Base-by-base conservation (phyloP, 2,329 filamentous ascomycete species). In the Apiospora hydei region DNA sequence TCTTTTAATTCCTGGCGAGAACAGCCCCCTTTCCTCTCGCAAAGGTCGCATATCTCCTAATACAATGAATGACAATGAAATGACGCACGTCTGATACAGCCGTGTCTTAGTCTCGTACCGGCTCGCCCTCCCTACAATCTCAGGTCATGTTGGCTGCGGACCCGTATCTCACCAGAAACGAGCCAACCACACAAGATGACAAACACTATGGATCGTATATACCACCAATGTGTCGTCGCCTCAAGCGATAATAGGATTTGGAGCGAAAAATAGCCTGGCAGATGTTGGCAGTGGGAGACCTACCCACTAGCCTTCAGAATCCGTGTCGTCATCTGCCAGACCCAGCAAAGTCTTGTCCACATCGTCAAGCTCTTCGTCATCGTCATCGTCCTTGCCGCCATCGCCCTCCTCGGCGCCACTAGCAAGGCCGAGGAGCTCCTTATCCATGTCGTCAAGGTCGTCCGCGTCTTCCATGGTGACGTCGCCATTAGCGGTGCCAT, bases 401-500 rank as follows among this genome's bases (percentile, higher is more conserved):
- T 84, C 83, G 47, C 77, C 80, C 41, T 82, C 85, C 61, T 86
- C 85, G 0, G 78, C 85, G 7, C 86, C 84, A 68, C 81, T 84
- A 2, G 82, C 87, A 47, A 87, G 74, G 16, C 84, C 86, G 4
- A 87, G 77, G 18, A 87, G 78, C 70, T 88, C 88, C 76, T 88
- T 85, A 21, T 89, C 86, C 70, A 85, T 86, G 41, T 90, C 88
- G 71, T 88, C 88, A 72, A 89, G 83, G 66, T 86, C 86, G 53
- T 88, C 86, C 10, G 82, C 85, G 71, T 86, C 83, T 53, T 84
- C 82, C 80, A 84, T 83, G 34, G 82, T 81, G 49, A 85, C 78
- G 47, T 87, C 85, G 18, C 84, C 86, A 43, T 85, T 84, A 6
- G 76, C 74, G 49, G 82, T 81, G 46, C 80, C 81, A 44, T 83